These are phyloP conservation scores for Podaxis sp. DNA, from an alignment of 768 basidiomycete genomes.

Conservation along the genomic window DNA sequence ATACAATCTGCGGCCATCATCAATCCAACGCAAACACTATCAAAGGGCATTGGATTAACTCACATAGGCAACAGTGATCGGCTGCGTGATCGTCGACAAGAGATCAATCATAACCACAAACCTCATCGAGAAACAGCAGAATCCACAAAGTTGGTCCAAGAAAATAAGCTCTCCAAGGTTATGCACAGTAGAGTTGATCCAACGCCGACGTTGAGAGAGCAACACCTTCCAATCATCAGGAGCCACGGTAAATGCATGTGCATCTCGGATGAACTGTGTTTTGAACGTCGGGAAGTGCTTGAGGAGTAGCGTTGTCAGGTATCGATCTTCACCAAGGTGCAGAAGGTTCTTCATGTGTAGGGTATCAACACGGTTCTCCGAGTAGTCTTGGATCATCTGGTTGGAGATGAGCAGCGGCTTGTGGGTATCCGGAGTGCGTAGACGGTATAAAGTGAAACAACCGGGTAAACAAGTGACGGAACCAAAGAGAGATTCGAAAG, in stretches of 20 bases:
- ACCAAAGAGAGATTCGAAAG: slow-evolving; percentile 94
- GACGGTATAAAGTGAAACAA: slow-evolving; percentile 96
- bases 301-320: slow-evolving; percentile 90
- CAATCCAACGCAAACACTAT: background rate
- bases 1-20: slow-evolving; percentile 58
- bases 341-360: slow-evolving; percentile 98
- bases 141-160: slow-evolving; percentile 87
- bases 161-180: slow-evolving; percentile 93
- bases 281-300: slow-evolving; percentile 95
- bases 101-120: slow-evolving; percentile 98
- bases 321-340: slow-evolving; percentile 98
- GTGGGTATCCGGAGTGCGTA: slow-evolving; percentile 91
- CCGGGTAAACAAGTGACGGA: slow-evolving; percentile 98
- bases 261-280: slow-evolving; percentile 93
- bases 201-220: slow-evolving; percentile 94
- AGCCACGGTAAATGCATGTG: slow-evolving; percentile 91
- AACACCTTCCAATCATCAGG: slow-evolving; percentile 95
- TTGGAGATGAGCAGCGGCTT: slow-evolving; percentile 93
- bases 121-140: slow-evolving; percentile 99
- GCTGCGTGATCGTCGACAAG: slow-evolving; percentile 78
- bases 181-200: slow-evolving; percentile 99
- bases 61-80: slow-evolving; percentile 87
- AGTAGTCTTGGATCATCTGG: slow-evolving; percentile 86
- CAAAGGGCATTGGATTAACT: slow-evolving; percentile 31
- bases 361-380: slow-evolving; percentile 94